These are phyloP conservation scores for Lipomyces kockii DNA, from an alignment of 805 yeast species.

Conservation along the genomic window DNA sequence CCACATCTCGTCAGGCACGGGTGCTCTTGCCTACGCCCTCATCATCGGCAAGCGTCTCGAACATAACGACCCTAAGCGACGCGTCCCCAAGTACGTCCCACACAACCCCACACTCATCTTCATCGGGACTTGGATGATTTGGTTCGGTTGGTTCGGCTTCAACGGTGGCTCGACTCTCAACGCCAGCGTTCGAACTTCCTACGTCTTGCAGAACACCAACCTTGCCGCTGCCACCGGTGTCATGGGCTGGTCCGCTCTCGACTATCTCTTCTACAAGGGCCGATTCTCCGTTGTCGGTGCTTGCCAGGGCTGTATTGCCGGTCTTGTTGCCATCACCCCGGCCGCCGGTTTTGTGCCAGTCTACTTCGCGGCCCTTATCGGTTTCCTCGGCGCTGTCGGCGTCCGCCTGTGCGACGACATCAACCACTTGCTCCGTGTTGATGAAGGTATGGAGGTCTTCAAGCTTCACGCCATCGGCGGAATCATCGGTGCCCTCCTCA, in stretches of 20 bases:
- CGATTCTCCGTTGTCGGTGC: slow-evolving; percentile 90
- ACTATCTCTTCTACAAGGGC: slow-evolving; percentile 62
- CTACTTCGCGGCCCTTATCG: slow-evolving; percentile 84
- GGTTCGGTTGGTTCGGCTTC: slow-evolving; percentile 99
- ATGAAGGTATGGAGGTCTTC: slow-evolving; percentile 94
- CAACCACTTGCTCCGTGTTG: slow-evolving; percentile 64
- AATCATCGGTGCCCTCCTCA: slow-evolving; percentile 73
- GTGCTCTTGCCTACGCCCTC: slow-evolving; percentile 92
- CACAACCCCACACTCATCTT: slow-evolving; percentile 91
- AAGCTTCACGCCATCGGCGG: slow-evolving; percentile 94
- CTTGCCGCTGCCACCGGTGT: slow-evolving; percentile 94
- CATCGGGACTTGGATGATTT: slow-evolving; percentile 88
- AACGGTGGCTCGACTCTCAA: slow-evolving; percentile 98
- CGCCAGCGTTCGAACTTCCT: slow-evolving; percentile 90
- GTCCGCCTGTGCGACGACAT: slow-evolving; percentile 34
- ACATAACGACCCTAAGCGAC: slow-evolving; percentile 14
- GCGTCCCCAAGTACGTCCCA: slow-evolving; percentile 51
- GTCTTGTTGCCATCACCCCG: slow-evolving; percentile 93
- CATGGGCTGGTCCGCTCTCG: slow-evolving; percentile 90
- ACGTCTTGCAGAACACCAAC: slow-evolving; percentile 91
- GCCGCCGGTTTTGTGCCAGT: slow-evolving; percentile 97
- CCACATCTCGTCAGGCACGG: slow-evolving; percentile 91
- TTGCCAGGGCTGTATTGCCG: slow-evolving; percentile 92
- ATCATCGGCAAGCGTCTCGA: slow-evolving; percentile 88
- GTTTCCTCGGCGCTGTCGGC: slow-evolving; percentile 54